Base-by-base conservation (phyloP, 345 rosid genomes). In the Corchorus capsularis region DNA sequence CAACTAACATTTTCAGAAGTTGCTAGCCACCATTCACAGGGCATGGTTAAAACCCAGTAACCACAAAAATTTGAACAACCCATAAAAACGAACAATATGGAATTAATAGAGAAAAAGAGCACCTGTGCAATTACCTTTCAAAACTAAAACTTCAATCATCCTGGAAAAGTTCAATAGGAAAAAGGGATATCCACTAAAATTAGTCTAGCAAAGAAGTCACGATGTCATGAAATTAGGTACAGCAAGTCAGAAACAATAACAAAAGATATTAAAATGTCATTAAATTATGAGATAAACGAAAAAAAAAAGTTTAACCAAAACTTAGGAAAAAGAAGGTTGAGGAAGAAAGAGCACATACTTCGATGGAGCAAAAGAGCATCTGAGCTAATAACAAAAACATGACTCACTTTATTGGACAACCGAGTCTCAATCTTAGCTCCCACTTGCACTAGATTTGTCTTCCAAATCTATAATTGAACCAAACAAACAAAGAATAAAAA, bases 401-500 rank as follows among this genome's bases (percentile, higher is more conserved):
- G 93, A 66, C 88, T 90, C 56, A 88, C 91, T 72, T 78, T 89
- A 66, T 84, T 86, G 6, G 90, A 86, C 59, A 92, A 75, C 47
- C 81, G 77, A 78, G 83, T 86, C 78, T 83, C 90, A 14, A 93
- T 43, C 8, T 76, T 64, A 19, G 95, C 97, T 74, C 97, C 98
- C 97, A 89, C 89, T 81, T 93, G 98, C 46, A 88, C 76, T 68
- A 94, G 86, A 83, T 89, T 94, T 81, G 89, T 92, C 92, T 85
- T 93, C 98, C 97, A 94, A 46, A 94, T 89, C 97, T 94, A 49
- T 80, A 59, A 65, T 45, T 73, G 71, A 62, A 54, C 63, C 41
- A 46, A 45, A 45, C 8, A 3, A 41, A 64, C 2, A 20, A 15
- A 55, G 0, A 27, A 41, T 27, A 45, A 47, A 70, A 17, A 1